A percentile compares a stretch with the other conserved stretches of the same genome.
Evolutionary conservation across 495 filamentous ascomycete genomes (phyloP).

Genomic region (Tetracladium setigerum): DNA sequence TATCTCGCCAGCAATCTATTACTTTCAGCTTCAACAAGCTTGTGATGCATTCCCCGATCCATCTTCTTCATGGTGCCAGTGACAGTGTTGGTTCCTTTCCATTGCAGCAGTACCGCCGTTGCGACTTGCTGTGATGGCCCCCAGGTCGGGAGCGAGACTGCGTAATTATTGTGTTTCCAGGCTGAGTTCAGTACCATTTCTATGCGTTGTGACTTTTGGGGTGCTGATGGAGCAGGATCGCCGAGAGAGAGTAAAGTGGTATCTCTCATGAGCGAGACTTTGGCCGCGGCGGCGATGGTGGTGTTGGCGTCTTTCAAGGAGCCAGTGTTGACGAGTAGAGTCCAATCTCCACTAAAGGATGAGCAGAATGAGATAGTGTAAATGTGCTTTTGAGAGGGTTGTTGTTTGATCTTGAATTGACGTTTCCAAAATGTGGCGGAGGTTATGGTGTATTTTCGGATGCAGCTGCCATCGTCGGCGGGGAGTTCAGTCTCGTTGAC

Average conservation of each 20-base stretch:
- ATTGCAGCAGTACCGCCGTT: background rate
- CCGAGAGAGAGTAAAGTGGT: background rate
- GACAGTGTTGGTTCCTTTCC: conserved; percentile 1
- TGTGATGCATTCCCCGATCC: conserved; percentile 5
- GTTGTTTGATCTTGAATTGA: conserved; percentile 3
- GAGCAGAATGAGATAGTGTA: background rate
- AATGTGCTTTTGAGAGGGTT: background rate
- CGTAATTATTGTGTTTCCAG: conserved; percentile 3
- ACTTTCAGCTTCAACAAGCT: background rate
- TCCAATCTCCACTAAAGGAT: background rate
- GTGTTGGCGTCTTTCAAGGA: background rate
- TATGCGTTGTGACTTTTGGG: background rate
- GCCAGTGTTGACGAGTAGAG: background rate
- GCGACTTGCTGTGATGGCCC: background rate
- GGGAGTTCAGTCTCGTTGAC: too few relatives aligned
- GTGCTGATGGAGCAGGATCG: background rate
- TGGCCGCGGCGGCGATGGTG: background rate
- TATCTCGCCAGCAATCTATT: background rate
- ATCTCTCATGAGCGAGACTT: background rate
- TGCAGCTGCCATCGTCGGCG: too few relatives aligned
- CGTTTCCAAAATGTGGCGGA: background rate
- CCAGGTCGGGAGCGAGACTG: background rate
- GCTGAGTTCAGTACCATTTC: background rate
- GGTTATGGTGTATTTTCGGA: conserved; percentile 1
- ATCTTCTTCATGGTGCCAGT: conserved; percentile 6